Evolutionary conservation across 129 eudicot genomes (phyloP).

Genomic region (Flaveria linearis): DNA sequence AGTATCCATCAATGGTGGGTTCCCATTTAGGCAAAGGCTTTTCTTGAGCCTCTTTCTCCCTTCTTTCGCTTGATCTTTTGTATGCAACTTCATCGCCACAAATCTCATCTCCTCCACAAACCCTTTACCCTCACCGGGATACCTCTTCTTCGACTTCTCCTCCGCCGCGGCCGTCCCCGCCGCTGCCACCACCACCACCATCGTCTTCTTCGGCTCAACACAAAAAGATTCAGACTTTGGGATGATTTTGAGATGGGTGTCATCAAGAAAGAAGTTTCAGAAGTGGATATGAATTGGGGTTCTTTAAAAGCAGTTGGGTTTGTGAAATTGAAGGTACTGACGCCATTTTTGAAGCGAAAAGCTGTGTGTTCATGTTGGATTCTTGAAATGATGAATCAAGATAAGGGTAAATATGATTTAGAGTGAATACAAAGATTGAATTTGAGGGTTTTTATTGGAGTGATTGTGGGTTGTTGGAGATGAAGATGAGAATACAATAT

Average conservation of each 20-base stretch:
- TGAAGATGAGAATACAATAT: not conserved
- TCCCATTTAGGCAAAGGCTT: constrained; percentile 90
- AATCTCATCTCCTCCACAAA: constrained; percentile 99
- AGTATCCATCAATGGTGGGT: constrained; percentile 74
- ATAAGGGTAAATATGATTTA: not conserved
- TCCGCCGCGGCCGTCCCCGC: constrained; percentile 45
- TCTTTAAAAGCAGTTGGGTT: constrained; percentile 43
- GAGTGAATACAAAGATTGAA: not conserved
- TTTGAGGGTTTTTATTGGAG: not conserved
- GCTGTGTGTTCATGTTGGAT: constrained; percentile 1
- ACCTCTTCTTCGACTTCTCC: constrained; percentile 63
- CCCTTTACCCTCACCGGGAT: constrained; percentile 71
- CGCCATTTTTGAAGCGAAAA: constrained; percentile 25
- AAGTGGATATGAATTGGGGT: constrained; percentile 39
- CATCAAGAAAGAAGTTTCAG: constrained; percentile 31
- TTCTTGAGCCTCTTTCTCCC: constrained; percentile 84
- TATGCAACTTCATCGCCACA: constrained; percentile 96
- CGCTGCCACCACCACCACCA: constrained; percentile 36
- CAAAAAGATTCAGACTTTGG: constrained; percentile 19
- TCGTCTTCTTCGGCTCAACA: constrained; percentile 32
- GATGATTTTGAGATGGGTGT: constrained; percentile 39
- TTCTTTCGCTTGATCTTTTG: constrained; percentile 87
- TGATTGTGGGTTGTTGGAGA: constrained; percentile 6
- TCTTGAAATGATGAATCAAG: not conserved
- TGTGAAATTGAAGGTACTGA: constrained; percentile 48